Base-by-base conservation (phyloP, 176 grass and related monocot species). In the Carex cristatella region DNA sequence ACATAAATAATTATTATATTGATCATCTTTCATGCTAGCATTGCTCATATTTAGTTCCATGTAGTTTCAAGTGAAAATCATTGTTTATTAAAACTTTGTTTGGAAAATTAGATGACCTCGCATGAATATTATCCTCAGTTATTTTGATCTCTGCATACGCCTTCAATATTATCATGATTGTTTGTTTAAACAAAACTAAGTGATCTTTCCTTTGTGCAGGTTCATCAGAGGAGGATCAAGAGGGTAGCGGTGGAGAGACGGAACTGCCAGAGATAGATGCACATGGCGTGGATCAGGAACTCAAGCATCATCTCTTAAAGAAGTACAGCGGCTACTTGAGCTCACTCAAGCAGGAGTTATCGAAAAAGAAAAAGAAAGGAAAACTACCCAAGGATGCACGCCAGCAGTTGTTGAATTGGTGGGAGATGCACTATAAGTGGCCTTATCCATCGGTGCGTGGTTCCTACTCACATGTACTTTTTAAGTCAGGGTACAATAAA, bases 311-410 rank as follows among this genome's bases (percentile, higher is more conserved):
- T 85, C 88, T 99, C 11, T 88, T 99, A 80, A 99, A 92, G 81
- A 99, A 95, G 88, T 99, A 99, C 73, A 99, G 96, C 73, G 96
- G 96, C 23, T 99, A 99, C 81, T 85, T 99, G 86, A 95, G 96
- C 91, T 94, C 92, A 8, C 92, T 97, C 15, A 94, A 93, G 91
- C 96, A 99, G 86, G 96, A 99, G 75, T 85, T 99, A 11, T 99
- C 91, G 27, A 99, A 99, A 87, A 99, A 99, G 85, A 99, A 95
- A 86, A 99, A 99, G 88, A 99, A 99, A 89, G 93, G 96, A 2
- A 99, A 99, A 53, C 91, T 99, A 63, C 96, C 96, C 0, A 99
- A 99, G 78, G 96, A 99, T 69, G 96, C 96, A 60, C 93, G 96
- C 8, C 91, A 95, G 61, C 93, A 95, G 80, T 87, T 99, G 35